Evolutionary conservation across 352 stramenopile species (phyloP).

Genomic region (Pilasporangium apinafurcum): DNA sequence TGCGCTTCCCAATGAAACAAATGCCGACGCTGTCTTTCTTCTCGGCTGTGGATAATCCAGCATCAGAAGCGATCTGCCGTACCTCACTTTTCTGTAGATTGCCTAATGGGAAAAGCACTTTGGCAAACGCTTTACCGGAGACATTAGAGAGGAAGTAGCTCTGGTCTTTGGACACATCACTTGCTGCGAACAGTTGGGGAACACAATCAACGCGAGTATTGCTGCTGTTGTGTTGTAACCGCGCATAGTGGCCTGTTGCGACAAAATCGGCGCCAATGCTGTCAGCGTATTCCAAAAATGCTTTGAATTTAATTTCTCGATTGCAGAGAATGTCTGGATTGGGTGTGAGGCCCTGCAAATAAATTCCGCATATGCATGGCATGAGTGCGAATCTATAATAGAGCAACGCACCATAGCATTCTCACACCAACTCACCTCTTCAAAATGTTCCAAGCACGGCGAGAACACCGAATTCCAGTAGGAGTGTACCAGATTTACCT

Average conservation of each 20-base stretch:
- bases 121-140: conserved; percentile 47
- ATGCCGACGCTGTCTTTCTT: conserved; percentile 98
- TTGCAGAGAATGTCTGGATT: conserved; percentile 97
- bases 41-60: conserved; percentile 79
- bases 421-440: conserved; percentile 38
- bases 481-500: conserved; percentile 89
- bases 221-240: conserved; percentile 33
- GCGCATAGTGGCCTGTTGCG: conserved; percentile 96
- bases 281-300: conserved; percentile 90
- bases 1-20: conserved; percentile 97
- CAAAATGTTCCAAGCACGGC: conserved; percentile 91
- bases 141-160: conserved; percentile 96
- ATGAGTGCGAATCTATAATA: neutral
- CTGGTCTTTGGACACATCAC: conserved; percentile 93
- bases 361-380: neutral
- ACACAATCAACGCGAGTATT: neutral
- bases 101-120: conserved; percentile 95
- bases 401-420: neutral
- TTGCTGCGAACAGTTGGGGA: conserved; percentile 76
- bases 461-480: conserved; percentile 98
- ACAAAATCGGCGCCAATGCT: conserved; percentile 86
- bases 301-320: conserved; percentile 98
- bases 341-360: conserved; percentile 67
- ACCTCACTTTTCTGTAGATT: conserved; percentile 90
- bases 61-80: conserved; percentile 78